These are phyloP conservation scores for Tulasnella sp. DNA, from an alignment of 768 basidiomycete species.

Conservation along the genomic window DNA sequence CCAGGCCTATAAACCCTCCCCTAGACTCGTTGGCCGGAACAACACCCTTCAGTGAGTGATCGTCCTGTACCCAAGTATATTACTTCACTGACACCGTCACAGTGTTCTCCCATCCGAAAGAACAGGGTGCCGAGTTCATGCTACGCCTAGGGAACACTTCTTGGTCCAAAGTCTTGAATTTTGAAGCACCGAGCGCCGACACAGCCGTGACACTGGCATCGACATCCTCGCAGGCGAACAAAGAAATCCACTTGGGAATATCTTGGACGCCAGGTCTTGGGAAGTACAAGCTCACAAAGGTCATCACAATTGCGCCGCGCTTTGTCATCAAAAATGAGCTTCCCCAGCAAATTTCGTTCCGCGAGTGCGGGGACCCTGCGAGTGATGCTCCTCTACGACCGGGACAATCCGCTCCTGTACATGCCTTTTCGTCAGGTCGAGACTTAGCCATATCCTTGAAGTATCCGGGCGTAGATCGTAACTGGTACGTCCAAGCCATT, in stretches of 20 bases:
- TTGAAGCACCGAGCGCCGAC: constrained; percentile 90
- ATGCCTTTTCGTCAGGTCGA: constrained; percentile 49
- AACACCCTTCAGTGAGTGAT: constrained; percentile 65
- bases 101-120: constrained; percentile 81
- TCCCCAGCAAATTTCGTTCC: constrained; percentile 53
- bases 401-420: constrained; percentile 55
- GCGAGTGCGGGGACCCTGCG: constrained; percentile 69
- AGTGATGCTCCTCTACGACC: constrained; percentile 51
- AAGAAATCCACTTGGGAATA: constrained; percentile 69
- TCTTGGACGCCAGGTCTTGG: constrained; percentile 92
- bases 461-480: constrained; percentile 68
- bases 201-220: constrained; percentile 56
- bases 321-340: constrained; percentile 83
- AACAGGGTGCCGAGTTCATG: constrained; percentile 70
- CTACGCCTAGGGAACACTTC: constrained; percentile 68
- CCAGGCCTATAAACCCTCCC: constrained; percentile 16
- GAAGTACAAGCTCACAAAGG: constrained; percentile 92
- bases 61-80: not conserved
- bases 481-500: constrained; percentile 45
- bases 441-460: constrained; percentile 75
- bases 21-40: constrained; percentile 40
- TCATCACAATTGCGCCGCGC: constrained; percentile 81
- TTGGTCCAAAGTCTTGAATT: constrained; percentile 89
- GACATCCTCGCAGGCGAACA: constrained; percentile 45
- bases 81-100: not conserved